These are phyloP conservation scores for Massariosphaeria phaeospora DNA, from an alignment of 495 filamentous ascomycete genomes.

Conservation along the genomic window DNA sequence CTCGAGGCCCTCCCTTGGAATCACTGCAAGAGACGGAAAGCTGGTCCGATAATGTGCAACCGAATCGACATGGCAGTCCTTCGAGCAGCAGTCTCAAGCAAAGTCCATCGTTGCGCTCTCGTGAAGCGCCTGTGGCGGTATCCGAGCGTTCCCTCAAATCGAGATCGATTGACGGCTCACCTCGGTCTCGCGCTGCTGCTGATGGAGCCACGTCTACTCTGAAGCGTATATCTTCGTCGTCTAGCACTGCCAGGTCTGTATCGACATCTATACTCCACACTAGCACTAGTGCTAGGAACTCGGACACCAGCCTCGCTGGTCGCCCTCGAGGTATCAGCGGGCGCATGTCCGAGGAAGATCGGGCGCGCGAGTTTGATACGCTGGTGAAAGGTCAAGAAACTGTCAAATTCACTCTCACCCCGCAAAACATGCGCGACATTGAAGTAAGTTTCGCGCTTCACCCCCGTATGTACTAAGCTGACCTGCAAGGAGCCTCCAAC, in stretches of 20 bases:
- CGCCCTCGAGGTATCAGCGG: slow-evolving; percentile 23
- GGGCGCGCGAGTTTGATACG: slow-evolving; percentile 68
- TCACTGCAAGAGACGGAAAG: slow-evolving; percentile 19
- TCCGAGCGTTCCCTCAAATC: background rate
- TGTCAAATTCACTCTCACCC: slow-evolving; percentile 89
- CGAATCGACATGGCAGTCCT: background rate
- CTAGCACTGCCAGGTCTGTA: slow-evolving; percentile 21
- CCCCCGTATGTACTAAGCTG: background rate
- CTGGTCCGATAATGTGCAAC: no score
- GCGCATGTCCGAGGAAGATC: slow-evolving; percentile 42
- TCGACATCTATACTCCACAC: slow-evolving; percentile 27
- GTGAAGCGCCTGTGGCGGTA: slow-evolving; percentile 9
- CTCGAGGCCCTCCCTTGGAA: slow-evolving; percentile 17
- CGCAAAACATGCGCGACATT: slow-evolving; percentile 79
- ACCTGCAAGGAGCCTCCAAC: slow-evolving; percentile 11
- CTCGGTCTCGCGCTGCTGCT: slow-evolving; percentile 11
- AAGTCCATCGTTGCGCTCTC: slow-evolving; percentile 6
- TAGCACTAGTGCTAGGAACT: slow-evolving; percentile 20
- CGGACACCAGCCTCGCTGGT: slow-evolving; percentile 18
- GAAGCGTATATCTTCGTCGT: slow-evolving; percentile 27
- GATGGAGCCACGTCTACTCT: slow-evolving; percentile 6
- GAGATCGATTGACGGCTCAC: slow-evolving; percentile 8
- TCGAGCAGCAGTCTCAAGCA: slow-evolving; percentile 2
- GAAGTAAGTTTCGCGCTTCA: slow-evolving; percentile 54
- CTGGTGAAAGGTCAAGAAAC: slow-evolving; percentile 87